Conservation (phyloP, 148 eudicot species). For the Fagopyrum homotropicum region DNA sequence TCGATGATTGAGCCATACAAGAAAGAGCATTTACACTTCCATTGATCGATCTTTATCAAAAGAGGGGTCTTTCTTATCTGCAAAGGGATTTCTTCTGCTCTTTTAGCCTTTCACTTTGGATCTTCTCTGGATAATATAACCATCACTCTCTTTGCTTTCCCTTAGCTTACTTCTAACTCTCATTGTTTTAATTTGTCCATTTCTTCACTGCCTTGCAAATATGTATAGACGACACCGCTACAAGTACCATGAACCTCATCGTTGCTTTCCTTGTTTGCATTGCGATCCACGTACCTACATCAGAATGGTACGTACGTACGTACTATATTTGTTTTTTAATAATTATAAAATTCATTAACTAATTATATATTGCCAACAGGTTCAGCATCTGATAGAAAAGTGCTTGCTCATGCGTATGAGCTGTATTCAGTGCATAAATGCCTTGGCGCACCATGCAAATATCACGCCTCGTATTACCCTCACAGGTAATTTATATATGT, state of each 20-base stretch:
- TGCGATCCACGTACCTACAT: conserved; percentile 78
- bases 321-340: neutral
- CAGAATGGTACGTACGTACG: conserved; percentile 45
- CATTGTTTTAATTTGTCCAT: conserved; percentile 4
- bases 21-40: neutral
- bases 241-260: neutral
- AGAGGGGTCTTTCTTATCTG: conserved; percentile 33
- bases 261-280: conserved; percentile 50
- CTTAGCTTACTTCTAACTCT: neutral
- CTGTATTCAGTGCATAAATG: conserved; percentile 61
- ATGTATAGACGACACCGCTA: neutral
- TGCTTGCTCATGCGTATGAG: conserved; percentile 64
- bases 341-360: neutral
- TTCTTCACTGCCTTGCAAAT: neutral
- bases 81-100: conserved; percentile 49
- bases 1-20: neutral
- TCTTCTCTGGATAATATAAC: conserved; percentile 51
- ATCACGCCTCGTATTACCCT: conserved; percentile 58
- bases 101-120: conserved; percentile 90
- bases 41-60: neutral
- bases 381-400: conserved; percentile 77
- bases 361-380: conserved; percentile 23
- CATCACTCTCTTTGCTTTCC: conserved; percentile 8
- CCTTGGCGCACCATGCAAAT: conserved; percentile 55
- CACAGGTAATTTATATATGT: conserved; percentile 30